Evolutionary conservation across 177 flowering plant species (phyloP).

Genomic region (Tripterygium wilfordii): DNA sequence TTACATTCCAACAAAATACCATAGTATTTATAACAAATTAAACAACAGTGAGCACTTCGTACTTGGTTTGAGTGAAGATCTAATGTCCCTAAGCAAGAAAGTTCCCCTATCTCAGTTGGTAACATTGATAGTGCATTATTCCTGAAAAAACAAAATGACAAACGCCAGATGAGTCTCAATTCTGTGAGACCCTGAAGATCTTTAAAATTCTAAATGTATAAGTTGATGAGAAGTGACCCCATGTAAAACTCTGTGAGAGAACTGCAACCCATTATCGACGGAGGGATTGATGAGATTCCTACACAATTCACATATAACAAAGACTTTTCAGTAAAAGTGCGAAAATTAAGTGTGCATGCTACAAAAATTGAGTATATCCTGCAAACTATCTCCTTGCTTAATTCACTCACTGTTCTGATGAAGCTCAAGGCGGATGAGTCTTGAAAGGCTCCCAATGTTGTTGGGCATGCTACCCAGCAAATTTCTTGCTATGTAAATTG

Average conservation of each 20-base stretch:
- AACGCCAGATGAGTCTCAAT: conserved; percentile 12
- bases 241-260: conserved; percentile 77
- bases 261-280: conserved; percentile 70
- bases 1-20: neutral
- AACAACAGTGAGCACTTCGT: neutral
- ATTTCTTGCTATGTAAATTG: conserved; percentile 64
- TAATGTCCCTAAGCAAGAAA: conserved; percentile 70
- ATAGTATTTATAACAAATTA: neutral
- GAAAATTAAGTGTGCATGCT: neutral
- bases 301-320: conserved; percentile 18
- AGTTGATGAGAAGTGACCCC: conserved; percentile 50
- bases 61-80: conserved; percentile 98
- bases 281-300: conserved; percentile 82
- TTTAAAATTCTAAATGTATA: neutral
- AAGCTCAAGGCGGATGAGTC: conserved; percentile 81
- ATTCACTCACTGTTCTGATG: conserved; percentile 84
- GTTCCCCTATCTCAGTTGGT: conserved; percentile 72
- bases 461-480: conserved; percentile 65
- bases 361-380: neutral
- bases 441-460: conserved; percentile 74
- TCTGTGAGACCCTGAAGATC: conserved; percentile 1
- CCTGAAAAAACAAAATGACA: conserved; percentile 34
- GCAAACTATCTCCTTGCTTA: neutral
- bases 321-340: neutral
- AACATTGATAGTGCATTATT: conserved; percentile 70